Percentiles rank a stretch among this genome's conserved stretches.
phyloP scores from a whole-genome alignment of 768 basidiomycete species.

The Boletus vermiculosoides region DNA sequence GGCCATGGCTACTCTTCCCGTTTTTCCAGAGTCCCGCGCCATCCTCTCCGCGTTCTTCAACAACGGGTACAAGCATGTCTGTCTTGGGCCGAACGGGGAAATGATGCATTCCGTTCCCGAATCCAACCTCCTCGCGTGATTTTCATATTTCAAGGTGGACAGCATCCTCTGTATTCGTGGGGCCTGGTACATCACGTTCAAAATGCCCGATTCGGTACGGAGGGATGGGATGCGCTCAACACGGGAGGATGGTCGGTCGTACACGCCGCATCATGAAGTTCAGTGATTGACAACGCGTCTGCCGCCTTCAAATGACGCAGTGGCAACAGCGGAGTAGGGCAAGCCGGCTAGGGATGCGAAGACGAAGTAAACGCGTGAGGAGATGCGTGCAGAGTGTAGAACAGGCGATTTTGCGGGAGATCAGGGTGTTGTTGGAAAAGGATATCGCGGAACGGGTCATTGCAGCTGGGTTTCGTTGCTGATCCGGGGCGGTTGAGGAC shows the following conservation, averaged over 20 bases:
- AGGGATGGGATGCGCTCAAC: too few species aligned
- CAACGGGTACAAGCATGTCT: constrained; percentile 66
- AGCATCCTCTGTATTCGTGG: constrained; percentile 34
- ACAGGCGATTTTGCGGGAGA: constrained; percentile 54
- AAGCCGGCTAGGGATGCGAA: constrained; percentile 35
- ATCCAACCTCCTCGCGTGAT: constrained; percentile 50
- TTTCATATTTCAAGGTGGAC: constrained; percentile 65
- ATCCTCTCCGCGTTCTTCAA: constrained; percentile 44
- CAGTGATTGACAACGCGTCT: constrained; percentile 56
- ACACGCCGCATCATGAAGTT: constrained; percentile 45
- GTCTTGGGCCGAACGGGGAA: constrained; percentile 48
- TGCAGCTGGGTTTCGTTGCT: constrained; percentile 44
- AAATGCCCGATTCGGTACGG: constrained; percentile 55
- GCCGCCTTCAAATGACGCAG: constrained; percentile 34
- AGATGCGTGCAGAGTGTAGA: constrained; percentile 59
- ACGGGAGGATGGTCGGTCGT: constrained; percentile 50
- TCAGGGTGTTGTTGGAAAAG: constrained; percentile 55
- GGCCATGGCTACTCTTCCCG: constrained; percentile 11
- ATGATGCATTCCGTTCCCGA: constrained; percentile 53
- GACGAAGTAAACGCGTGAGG: constrained; percentile 25
- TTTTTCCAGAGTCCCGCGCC: constrained; percentile 11
- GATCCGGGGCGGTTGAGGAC: neutral
- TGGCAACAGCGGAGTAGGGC: constrained; percentile 30
- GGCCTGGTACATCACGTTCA: constrained; percentile 74
- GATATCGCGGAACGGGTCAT: constrained; percentile 66